Conservation (phyloP, 169 alveolate species). For the Blepharisma undulans region DNA sequence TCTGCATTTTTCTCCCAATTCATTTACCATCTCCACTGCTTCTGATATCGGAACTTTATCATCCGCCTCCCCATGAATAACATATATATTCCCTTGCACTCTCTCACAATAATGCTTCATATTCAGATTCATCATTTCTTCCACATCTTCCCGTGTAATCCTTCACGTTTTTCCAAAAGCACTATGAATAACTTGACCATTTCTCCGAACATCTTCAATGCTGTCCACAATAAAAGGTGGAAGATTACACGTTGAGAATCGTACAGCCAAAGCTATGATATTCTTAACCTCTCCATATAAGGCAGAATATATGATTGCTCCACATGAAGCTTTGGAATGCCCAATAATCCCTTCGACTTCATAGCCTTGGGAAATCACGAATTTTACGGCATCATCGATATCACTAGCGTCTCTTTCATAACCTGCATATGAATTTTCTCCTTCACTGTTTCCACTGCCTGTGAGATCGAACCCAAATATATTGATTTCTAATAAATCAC, state of each 20-base stretch:
- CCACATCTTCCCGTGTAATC: neutral
- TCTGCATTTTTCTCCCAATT: neutral
- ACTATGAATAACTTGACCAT: neutral
- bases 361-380: neutral
- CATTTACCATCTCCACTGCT: neutral
- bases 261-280: neutral
- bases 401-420: neutral
- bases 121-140: neutral
- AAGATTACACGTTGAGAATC: neutral
- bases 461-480: neutral
- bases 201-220: neutral
- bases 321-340: slow-evolving; percentile 5
- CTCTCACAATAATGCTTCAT: neutral
- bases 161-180: neutral
- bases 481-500: neutral
- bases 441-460: slow-evolving; percentile 35
- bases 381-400: neutral
- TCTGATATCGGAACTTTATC: neutral
- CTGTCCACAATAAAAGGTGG: neutral
- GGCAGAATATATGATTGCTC: slow-evolving; percentile 8
- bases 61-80: neutral
- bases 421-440: neutral
- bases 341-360: slow-evolving; percentile 11
- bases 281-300: neutral
- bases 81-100: neutral